Evolutionary conservation across 1,284 basidiomycete species (phyloP), one percentile per base, ranked within the genome.

Genomic region (Athelia sp.): DNA sequence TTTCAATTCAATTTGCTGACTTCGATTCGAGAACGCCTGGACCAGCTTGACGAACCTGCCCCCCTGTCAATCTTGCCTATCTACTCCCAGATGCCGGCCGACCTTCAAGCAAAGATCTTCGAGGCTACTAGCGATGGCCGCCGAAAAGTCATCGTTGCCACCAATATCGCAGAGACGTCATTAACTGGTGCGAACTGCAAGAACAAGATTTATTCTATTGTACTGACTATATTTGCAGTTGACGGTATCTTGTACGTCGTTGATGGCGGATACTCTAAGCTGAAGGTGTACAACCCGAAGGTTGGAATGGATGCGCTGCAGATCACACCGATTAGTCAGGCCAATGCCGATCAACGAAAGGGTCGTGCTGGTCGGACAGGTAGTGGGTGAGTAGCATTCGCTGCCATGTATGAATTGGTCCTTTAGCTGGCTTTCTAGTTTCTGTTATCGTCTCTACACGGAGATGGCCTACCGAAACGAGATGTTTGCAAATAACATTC

Each of bases 51-150:
- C 59, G 93, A 98, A 15, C 90, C 94, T 6, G 74, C 90, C 0
- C 83, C 87, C 1, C 70, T 99, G 23, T 84, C 93, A 1, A 84
- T 99, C 2, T 71, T 99, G 15, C 97, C 97, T 1, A 99, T 99
- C 60, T 99, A 99, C 70, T 99, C 97, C 2, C 96, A 98, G 65
- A 98, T 99, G 96, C 97, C 97, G 2, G 95, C 97, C 1, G 97
- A 99, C 70, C 71, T 99, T 29, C 97, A 99, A 65, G 95, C 97
- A 13, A 96, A 95, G 68, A 99, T 99, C 58, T 99, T 99, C 62
- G 88, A 95, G 55, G 84, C 95, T 2, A 95, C 96, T 0, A 75
- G 82, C n/a, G 93, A 98, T 65, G 97, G 96, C 6, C 80, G 95
- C 45, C 78, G 97, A 38, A 99, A 99, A 69, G 93, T 96, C 49